Percentiles rank a stretch among this genome's conserved stretches.
Evolutionary conservation across 1,284 basidiomycete species (phyloP).

Genomic region (Trametes pubescens): DNA sequence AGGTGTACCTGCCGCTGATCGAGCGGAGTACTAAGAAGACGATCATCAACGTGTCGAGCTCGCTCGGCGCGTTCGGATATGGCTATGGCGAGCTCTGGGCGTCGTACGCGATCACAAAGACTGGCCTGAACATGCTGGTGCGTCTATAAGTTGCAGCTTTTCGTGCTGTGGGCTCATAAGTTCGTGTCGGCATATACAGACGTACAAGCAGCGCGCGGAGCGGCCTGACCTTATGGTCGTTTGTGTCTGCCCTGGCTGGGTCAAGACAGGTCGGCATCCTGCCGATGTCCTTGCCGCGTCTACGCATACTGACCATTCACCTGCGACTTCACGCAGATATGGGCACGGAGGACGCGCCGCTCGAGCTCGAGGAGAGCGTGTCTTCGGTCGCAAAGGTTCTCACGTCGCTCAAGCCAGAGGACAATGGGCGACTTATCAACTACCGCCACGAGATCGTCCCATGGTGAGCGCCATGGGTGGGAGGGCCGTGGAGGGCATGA

Average conservation of each 20-base stretch:
- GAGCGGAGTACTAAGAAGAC: constrained; percentile 44
- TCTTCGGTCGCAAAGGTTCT: constrained; percentile 37
- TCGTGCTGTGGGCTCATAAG: not conserved
- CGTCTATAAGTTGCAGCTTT: not conserved
- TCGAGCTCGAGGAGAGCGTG: constrained; percentile 42
- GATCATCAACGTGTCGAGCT: constrained; percentile 46
- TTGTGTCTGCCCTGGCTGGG: constrained; percentile 40
- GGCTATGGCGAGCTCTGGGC: constrained; percentile 37
- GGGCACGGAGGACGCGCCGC: constrained; percentile 42
- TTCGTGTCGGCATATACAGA: constrained; percentile 26
- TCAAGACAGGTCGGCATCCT: constrained; percentile 40
- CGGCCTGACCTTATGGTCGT: constrained; percentile 36
- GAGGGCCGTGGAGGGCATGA: not conserved
- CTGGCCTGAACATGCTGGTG: constrained; percentile 34
- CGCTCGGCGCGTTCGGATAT: constrained; percentile 42
- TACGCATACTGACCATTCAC: not conserved
- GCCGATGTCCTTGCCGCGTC: not conserved
- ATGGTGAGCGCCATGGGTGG: constrained; percentile 15
- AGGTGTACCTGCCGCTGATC: constrained; percentile 43
- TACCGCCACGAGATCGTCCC: constrained; percentile 25
- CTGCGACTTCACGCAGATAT: constrained; percentile 33
- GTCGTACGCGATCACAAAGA: constrained; percentile 43
- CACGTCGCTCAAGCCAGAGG: constrained; percentile 31
- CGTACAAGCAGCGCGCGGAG: constrained; percentile 42
- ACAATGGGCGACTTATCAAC: constrained; percentile 28